Evolutionary conservation across 2,329 filamentous ascomycete species (phyloP).

Genomic region (Paracamarosporium sp.): DNA sequence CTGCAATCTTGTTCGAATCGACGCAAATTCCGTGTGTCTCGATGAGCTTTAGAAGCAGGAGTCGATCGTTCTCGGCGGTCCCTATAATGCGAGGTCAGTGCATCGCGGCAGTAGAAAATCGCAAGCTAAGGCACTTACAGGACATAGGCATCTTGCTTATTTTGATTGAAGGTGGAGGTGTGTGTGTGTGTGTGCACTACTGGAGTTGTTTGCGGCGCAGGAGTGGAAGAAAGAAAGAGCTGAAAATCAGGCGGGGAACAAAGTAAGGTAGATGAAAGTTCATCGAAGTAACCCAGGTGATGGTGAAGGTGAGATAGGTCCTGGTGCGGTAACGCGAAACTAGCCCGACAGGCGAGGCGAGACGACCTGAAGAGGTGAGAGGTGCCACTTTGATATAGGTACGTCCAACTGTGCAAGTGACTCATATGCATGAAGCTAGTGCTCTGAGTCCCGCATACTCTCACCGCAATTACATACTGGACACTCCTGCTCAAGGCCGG

Average conservation of each 20-base stretch:
- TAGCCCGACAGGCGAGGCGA: not conserved
- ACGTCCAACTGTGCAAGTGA: not conserved
- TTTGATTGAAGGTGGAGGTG: too few relatives aligned
- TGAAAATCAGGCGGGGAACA: not conserved
- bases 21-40: constrained; percentile 24
- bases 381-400: not conserved
- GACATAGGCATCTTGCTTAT: constrained; percentile 9
- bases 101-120: not conserved
- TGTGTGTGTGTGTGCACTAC: not conserved
- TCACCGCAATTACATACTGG: not conserved
- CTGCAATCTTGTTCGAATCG: constrained; percentile 15
- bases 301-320: not conserved
- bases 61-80: constrained; percentile 26
- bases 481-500: not conserved
- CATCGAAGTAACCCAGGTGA: not conserved
- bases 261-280: not conserved
- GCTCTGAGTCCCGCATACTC: not conserved
- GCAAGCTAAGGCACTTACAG: not conserved
- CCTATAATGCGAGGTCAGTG: constrained; percentile 17
- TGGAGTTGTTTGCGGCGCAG: not conserved
- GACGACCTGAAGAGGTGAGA: not conserved
- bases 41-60: constrained; percentile 25
- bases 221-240: not conserved
- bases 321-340: not conserved
- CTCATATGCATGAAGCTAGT: not conserved